Evolutionary conservation across 192 early-diverging fungal genomes (phyloP).

Genomic region (Spizellomyces punctatus): DNA sequence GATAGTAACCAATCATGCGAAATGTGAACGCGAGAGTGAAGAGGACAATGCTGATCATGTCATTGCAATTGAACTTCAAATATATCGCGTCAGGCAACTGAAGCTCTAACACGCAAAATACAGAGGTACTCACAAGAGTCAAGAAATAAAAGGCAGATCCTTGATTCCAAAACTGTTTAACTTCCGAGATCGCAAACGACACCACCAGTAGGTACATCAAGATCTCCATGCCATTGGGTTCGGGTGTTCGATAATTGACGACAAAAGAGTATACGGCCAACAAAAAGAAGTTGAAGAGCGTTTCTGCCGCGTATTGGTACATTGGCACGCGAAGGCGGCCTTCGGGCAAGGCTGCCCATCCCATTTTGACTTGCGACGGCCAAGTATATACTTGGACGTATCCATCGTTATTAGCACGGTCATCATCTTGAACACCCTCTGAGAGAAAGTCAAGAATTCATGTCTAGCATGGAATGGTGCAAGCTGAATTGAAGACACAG

Average conservation of each 20-base stretch:
- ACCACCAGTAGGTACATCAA: slow-evolving; percentile 30
- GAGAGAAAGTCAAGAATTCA: neutral
- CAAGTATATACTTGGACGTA: slow-evolving; percentile 16
- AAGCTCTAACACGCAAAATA: neutral
- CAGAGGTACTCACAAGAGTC: slow-evolving; percentile 18
- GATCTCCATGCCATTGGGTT: slow-evolving; percentile 11
- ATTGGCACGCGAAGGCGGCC: slow-evolving; percentile 24
- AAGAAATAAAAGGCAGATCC: slow-evolving; percentile 27
- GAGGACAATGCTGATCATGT: slow-evolving; percentile 12
- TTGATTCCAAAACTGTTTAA: slow-evolving; percentile 19
- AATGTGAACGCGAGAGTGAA: slow-evolving; percentile 17
- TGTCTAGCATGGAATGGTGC: neutral
- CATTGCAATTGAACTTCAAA: slow-evolving; percentile 25
- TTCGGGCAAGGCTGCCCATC: slow-evolving; percentile 23
- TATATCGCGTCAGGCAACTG: no score
- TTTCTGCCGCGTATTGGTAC: slow-evolving; percentile 33
- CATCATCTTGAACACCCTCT: neutral
- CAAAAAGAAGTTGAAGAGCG: slow-evolving; percentile 19
- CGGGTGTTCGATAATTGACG: slow-evolving; percentile 27
- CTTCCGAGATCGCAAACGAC: slow-evolving; percentile 14
- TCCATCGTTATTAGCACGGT: slow-evolving; percentile 11
- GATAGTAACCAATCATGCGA: slow-evolving; percentile 5
- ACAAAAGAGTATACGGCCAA: slow-evolving; percentile 28
- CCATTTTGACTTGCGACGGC: slow-evolving; percentile 13
- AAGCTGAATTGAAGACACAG: neutral